phyloP scores from a whole-genome alignment of 495 filamentous ascomycete genomes.

The Geopyxis carbonaria region DNA sequence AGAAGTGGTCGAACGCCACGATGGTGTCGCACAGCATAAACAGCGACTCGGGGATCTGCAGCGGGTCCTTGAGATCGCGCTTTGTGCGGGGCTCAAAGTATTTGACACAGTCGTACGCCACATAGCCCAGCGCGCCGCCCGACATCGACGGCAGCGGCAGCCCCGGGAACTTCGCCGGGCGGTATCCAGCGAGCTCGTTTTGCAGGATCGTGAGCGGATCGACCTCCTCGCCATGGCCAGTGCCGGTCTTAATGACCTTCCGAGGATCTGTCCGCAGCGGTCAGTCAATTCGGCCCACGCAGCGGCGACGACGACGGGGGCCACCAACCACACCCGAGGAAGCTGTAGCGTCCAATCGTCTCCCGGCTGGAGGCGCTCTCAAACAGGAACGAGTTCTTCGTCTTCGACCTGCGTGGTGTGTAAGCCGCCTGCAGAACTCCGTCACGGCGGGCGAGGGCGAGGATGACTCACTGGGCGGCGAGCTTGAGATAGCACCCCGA shows the following conservation, averaged over 20 bases:
- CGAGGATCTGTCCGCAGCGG: conserved; percentile 42
- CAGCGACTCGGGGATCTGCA: conserved; percentile 75
- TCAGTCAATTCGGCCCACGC: conserved; percentile 3
- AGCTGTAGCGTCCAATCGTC: conserved; percentile 83
- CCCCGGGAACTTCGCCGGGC: conserved; percentile 63
- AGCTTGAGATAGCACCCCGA: conserved; percentile 84
- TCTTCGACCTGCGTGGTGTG: conserved; percentile 26
- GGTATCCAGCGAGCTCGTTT: conserved; percentile 54
- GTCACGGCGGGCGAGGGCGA: background rate
- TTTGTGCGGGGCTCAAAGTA: conserved; percentile 95
- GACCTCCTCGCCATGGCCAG: conserved; percentile 61
- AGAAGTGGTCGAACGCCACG: conserved; percentile 88
- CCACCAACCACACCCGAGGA: conserved; percentile 63
- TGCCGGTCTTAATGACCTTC: conserved; percentile 73
- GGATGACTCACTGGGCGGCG: conserved; percentile 46
- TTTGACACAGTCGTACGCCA: conserved; percentile 89
- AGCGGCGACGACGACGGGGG: background rate
- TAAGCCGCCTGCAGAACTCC: background rate
- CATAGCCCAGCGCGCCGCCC: conserved; percentile 87
- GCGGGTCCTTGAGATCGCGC: conserved; percentile 67
- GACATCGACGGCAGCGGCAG: conserved; percentile 66
- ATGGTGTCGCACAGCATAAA: conserved; percentile 98
- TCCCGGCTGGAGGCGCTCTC: conserved; percentile 86
- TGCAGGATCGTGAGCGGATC: conserved; percentile 75
- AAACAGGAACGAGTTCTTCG: conserved; percentile 65